These are phyloP conservation scores for Cladosporium sp. DNA, from an alignment of 2,329 filamentous ascomycete genomes.

Conservation along the genomic window DNA sequence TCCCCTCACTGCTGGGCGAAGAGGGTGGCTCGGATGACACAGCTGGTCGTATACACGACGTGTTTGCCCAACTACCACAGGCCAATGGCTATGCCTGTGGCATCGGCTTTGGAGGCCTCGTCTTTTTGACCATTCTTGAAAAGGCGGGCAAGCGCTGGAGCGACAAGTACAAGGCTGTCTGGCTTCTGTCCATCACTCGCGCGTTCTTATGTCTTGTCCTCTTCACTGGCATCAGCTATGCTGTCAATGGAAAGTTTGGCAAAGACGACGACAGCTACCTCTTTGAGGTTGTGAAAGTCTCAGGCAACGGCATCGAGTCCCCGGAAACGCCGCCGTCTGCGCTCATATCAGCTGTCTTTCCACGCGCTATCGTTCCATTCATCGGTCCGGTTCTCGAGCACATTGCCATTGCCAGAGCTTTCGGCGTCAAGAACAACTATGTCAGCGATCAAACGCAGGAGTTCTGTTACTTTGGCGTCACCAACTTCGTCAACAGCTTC, in stretches of 20 bases:
- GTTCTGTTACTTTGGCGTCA: constrained; percentile 56
- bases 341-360: constrained; percentile 52
- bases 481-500: constrained; percentile 53
- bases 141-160: constrained; percentile 58
- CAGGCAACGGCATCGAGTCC: constrained; percentile 51
- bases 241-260: constrained; percentile 52
- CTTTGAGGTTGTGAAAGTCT: constrained; percentile 57
- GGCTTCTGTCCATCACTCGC: constrained; percentile 56
- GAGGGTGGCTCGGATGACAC: constrained; percentile 48
- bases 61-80: constrained; percentile 53
- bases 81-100: constrained; percentile 57
- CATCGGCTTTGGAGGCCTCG: constrained; percentile 55
- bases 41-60: constrained; percentile 55
- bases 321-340: constrained; percentile 46
- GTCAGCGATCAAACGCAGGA: constrained; percentile 62
- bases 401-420: constrained; percentile 60
- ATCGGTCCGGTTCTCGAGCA: constrained; percentile 61
- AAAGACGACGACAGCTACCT: constrained; percentile 40
- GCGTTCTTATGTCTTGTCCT: constrained; percentile 58
- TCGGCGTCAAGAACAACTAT: constrained; percentile 60
- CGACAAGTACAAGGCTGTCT: constrained; percentile 53
- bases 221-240: constrained; percentile 61
- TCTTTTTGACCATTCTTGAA: constrained; percentile 55
- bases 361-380: constrained; percentile 56
- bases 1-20: constrained; percentile 58